Conservation (phyloP, 2,329 filamentous ascomycete genomes). For the Colletotrichum chrysophilum region DNA sequence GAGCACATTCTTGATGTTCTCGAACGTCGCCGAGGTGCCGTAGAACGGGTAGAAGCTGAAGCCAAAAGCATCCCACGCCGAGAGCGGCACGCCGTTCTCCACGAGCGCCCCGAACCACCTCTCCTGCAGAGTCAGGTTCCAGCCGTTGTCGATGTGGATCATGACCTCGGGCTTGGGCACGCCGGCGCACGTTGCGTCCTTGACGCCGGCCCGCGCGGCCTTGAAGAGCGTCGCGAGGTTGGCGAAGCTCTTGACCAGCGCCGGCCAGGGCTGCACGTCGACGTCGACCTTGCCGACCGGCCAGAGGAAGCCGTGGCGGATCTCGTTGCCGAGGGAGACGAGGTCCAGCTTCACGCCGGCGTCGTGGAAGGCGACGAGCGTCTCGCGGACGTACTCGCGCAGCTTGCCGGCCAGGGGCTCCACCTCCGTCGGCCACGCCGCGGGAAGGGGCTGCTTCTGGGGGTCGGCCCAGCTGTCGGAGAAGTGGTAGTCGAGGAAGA, state of each 20-base stretch:
- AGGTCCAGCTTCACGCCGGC: conserved; percentile 40
- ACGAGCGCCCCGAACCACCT: conserved; percentile 15
- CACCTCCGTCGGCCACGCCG: conserved; percentile 36
- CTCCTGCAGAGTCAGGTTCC: conserved; percentile 19
- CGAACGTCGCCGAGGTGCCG: conserved; percentile 15
- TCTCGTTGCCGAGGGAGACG: conserved; percentile 43
- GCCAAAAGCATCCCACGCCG: conserved; percentile 13
- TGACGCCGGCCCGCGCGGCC: conserved; percentile 24
- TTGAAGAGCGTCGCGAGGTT: conserved; percentile 31
- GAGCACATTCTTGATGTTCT: conserved; percentile 3
- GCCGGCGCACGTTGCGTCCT: conserved; percentile 12
- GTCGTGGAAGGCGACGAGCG: conserved; percentile 41
- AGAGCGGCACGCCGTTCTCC: conserved; percentile 12
- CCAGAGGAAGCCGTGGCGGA: conserved; percentile 37
- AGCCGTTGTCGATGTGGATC: conserved; percentile 19
- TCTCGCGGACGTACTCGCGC: conserved; percentile 36
- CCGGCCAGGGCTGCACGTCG: conserved; percentile 33
- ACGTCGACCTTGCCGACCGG: conserved; percentile 35
- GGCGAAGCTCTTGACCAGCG: conserved; percentile 34
- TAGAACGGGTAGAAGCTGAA: conserved; percentile 20
- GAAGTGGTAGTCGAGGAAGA: conserved; percentile 41
- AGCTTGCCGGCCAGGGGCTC: conserved; percentile 32
- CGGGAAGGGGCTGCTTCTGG: conserved; percentile 34
- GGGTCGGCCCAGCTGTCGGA: conserved; percentile 39
- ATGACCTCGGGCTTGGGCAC: conserved; percentile 24